Percentiles rank a stretch among this genome's conserved stretches.
These are phyloP conservation scores for Neurospora sp. DNA, from an alignment of 2,329 filamentous ascomycete genomes.

Conservation along the genomic window DNA sequence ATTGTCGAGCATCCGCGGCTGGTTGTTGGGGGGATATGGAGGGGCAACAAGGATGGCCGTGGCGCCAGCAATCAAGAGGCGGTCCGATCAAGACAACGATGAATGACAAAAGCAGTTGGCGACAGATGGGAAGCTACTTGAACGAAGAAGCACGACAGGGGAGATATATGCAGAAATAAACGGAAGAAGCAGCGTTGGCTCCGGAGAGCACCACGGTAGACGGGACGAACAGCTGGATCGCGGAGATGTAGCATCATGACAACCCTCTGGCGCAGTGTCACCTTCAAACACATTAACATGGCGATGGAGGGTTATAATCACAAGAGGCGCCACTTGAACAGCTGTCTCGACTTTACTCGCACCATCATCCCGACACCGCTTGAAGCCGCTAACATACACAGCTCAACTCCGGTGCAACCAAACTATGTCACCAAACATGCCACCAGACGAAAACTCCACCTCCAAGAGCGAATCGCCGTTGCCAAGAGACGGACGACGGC, in stretches of 20 bases:
- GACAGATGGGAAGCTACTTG: not conserved
- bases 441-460: not conserved
- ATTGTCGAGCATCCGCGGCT: not conserved
- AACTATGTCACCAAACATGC: not conserved
- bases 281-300: not conserved
- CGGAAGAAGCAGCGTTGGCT: not conserved
- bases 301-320: not conserved
- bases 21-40: not conserved
- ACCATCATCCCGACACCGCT: not conserved
- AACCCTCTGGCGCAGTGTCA: not conserved
- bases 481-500: not conserved
- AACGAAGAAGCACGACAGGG: not conserved
- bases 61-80: not conserved
- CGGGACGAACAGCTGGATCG: not conserved
- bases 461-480: not conserved
- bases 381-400: not conserved
- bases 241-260: not conserved
- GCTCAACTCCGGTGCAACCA: not conserved
- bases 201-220: not conserved
- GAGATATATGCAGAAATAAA: not conserved
- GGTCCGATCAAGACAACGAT: not conserved
- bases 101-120: not conserved
- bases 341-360: not conserved
- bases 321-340: not conserved
- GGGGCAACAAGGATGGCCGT: not conserved